Conservation (phyloP, 768 basidiomycete species). For the Phanerodontia chrysosporium region DNA sequence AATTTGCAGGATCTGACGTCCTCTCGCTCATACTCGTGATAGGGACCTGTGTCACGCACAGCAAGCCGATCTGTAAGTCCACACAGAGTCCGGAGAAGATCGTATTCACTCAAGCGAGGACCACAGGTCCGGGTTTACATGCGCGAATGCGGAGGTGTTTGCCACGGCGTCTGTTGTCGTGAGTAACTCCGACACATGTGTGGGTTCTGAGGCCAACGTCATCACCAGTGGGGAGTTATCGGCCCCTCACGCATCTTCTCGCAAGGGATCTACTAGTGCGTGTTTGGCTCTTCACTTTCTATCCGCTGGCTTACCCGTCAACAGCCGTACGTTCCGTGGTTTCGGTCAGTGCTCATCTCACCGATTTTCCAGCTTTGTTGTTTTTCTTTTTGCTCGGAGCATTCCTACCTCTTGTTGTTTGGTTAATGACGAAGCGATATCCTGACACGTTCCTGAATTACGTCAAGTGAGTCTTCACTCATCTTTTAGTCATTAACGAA, state of each 20-base stretch:
- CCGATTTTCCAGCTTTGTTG: conserved; percentile 38
- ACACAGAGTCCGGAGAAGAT: background rate
- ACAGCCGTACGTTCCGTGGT: background rate
- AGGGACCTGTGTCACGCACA: conserved; percentile 22
- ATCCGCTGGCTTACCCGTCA: background rate
- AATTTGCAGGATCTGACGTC: no score
- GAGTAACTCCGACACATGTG: conserved; percentile 23
- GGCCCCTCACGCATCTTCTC: conserved; percentile 60
- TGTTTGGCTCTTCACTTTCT: background rate
- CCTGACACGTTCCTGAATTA: conserved; percentile 61
- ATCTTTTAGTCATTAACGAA: conserved; percentile 17
- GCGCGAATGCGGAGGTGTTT: conserved; percentile 28
- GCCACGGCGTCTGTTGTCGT: conserved; percentile 52
- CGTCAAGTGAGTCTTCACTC: conserved; percentile 48
- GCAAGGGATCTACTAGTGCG: conserved; percentile 56
- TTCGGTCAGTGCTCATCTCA: conserved; percentile 20
- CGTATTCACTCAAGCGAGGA: background rate
- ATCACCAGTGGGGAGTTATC: conserved; percentile 55
- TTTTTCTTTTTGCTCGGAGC: conserved; percentile 77
- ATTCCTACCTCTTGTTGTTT: conserved; percentile 56
- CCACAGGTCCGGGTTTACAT: conserved; percentile 18
- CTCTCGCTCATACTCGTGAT: background rate
- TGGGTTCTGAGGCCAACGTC: no score
- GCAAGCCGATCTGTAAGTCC: conserved; percentile 6
- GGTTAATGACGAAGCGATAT: conserved; percentile 57